Percentiles rank a stretch among this genome's conserved stretches.
Evolutionary conservation across 2,329 filamentous ascomycete species (phyloP).

Genomic region (Colletotrichum theobromicola): DNA sequence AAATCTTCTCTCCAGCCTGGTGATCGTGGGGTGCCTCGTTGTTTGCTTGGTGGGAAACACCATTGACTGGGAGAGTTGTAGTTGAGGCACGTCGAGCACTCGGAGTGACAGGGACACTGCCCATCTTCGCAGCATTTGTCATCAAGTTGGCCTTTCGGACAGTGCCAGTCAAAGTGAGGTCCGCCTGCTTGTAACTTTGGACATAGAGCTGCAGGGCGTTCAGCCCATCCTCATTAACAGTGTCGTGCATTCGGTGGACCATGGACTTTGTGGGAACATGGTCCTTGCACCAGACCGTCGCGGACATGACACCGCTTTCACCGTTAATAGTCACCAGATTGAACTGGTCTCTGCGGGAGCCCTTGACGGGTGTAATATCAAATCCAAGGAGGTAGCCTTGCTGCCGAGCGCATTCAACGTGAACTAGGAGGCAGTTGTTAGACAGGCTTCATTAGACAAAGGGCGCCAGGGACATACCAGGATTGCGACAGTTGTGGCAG

Average conservation of each 20-base stretch:
- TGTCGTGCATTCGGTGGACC: constrained; percentile 80
- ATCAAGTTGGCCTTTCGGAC: constrained; percentile 88
- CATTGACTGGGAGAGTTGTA: constrained; percentile 40
- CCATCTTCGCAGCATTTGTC: constrained; percentile 65
- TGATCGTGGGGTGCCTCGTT: background rate
- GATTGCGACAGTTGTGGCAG: constrained; percentile 75
- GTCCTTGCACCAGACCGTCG: constrained; percentile 89
- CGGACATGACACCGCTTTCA: constrained; percentile 83
- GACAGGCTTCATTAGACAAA: constrained; percentile 26
- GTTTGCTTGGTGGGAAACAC: constrained; percentile 13
- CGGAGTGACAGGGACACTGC: constrained; percentile 35
- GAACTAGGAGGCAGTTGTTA: constrained; percentile 56
- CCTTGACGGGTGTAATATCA: constrained; percentile 88
- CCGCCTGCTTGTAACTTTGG: constrained; percentile 92
- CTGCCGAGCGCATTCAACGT: constrained; percentile 90
- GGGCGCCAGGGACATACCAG: constrained; percentile 42
- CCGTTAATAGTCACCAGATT: constrained; percentile 81
- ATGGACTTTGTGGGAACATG: constrained; percentile 76
- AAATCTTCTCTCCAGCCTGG: constrained; percentile 58
- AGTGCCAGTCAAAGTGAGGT: constrained; percentile 87
- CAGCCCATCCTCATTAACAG: constrained; percentile 71
- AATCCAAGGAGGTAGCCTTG: constrained; percentile 86
- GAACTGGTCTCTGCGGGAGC: constrained; percentile 81
- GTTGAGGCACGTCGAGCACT: constrained; percentile 62
- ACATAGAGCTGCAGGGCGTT: constrained; percentile 88